Evolutionary conservation across 768 basidiomycete species (phyloP).

Genomic region (Collybia sp.): DNA sequence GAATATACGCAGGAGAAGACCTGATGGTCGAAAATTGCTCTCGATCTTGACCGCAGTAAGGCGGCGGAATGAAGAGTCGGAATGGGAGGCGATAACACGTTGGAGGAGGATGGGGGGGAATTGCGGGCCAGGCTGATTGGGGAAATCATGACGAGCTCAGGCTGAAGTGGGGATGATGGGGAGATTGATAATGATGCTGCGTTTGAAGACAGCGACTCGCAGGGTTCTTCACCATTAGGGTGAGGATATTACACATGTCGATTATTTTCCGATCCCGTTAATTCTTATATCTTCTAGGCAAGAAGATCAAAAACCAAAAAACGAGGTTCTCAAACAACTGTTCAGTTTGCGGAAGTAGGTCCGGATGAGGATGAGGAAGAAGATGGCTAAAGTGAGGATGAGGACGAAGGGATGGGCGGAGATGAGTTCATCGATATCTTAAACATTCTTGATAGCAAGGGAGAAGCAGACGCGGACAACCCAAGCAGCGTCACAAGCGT

Average conservation of each 20-base stretch:
- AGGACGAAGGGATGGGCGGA: slow-evolving; percentile 39
- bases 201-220: slow-evolving; percentile 77
- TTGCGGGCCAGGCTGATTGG: slow-evolving; percentile 44
- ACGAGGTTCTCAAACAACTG: slow-evolving; percentile 22
- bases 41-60: slow-evolving; percentile 58
- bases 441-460: slow-evolving; percentile 63
- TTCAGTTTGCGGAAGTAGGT: slow-evolving; percentile 54
- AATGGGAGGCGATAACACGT: slow-evolving; percentile 34
- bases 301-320: slow-evolving; percentile 21
- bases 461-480: slow-evolving; percentile 38
- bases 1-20: slow-evolving; percentile 52
- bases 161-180: slow-evolving; percentile 70
- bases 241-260: slow-evolving; percentile 22
- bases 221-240: slow-evolving; percentile 50
- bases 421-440: slow-evolving; percentile 60
- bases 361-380: slow-evolving; percentile 56
- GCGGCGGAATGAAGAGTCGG: slow-evolving; percentile 32
- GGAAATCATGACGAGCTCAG: slow-evolving; percentile 47
- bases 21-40: slow-evolving; percentile 45
- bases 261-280: slow-evolving; percentile 1
- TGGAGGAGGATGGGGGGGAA: slow-evolving; percentile 33
- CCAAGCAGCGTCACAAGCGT: slow-evolving; percentile 39
- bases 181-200: slow-evolving; percentile 84
- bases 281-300: slow-evolving; percentile 8
- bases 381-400: too few relatives aligned